Evolutionary conservation across 768 basidiomycete species (phyloP), one percentile per base, ranked within the genome.

Genomic region (Postia placenta): DNA sequence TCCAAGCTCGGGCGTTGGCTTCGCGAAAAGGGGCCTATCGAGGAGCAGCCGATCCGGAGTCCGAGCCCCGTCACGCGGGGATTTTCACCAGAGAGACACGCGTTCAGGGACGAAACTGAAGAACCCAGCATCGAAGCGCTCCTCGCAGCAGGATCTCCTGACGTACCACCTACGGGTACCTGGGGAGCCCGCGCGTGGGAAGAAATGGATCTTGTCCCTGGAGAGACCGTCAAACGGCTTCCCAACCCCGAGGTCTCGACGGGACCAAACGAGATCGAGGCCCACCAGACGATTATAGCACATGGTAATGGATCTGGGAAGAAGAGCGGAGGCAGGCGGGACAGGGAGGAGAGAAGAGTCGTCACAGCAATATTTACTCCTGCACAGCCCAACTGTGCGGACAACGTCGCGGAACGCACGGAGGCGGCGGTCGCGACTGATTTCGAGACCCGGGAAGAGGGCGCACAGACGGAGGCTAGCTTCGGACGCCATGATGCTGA

Each of bases 121-220:
- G 65, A 65, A 2, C 60, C 60, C 19, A 60, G 67, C 28, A 64
- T 67, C 42, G 61, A 57, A 19, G 58, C 67, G 7, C 63, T 67
- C 2, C 64, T 57, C 5, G 26, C 53, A 4, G 57, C 51, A n/a
- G 17, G 25, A 11, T 25, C 39, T 6, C 49, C 46, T 27, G 5
- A 49, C 33, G 41, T 24, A n/a, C 53, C 48, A 3, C 49, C 27
- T 41, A 50, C 50, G 5, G 52, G 56, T 15, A 56, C 60, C 17
- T 65, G 64, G 63, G 69, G 69, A 28, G 69, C 65, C 11, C 56
- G 64, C 6, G 69, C 69, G 2, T 70, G 69, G 69, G 69, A 70
- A 54, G 65, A 64, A 24, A 53, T 64, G 38, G 62, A 67, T 47
- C n/a, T 57, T 19, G 56, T 47, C 3, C 53, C 56, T 11, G 65